Base-by-base conservation (phyloP, 805 yeast genomes). In the Candida boleticola region DNA sequence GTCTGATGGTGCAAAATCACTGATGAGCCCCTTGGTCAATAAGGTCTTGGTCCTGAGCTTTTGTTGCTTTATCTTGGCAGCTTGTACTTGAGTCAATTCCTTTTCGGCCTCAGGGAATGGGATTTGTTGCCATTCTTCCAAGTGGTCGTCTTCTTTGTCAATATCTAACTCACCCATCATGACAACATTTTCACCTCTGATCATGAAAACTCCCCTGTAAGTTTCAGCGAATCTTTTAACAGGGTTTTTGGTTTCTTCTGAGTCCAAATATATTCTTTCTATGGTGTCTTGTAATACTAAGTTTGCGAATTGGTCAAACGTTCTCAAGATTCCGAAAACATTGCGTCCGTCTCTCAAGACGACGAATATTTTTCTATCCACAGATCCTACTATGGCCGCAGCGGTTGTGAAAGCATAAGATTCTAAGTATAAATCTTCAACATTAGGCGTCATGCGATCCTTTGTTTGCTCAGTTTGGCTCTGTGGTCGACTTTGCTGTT, bases 101-200 rank as follows among this genome's bases (percentile, higher is more conserved):
- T 57, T 52, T 52, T 79, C 80, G 1, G 93, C 95, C 36, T 71
- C 76, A 29, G 68, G 71, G 58, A 79, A 89, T 26, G 78, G 79
- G 18, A 87, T 71, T 57, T 77, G 79, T 47, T 74, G 68, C 61
- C 81, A 71, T 11, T 66, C 63, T 31, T 71, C 72, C 52, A 86
- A 63, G 40, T 85, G 85, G 47, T 69, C 77, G 56, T 86, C 95
- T 63, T 89, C 96, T 48, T 70, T 77, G 57, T 88, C 96, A 47
- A 89, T 85, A 62, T 90, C 97, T 47, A 92, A 77, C 61, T 92
- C 97, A 17, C 98, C 99, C 60, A 93, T 62, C 81, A 90, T 79
- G 7, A 90, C 93, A 6, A 93, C 93, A 55, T 92, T 92, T 63
- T 93, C 99, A 47, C 99, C 99, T 65, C 99, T 84, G 31, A 93